Evolutionary conservation across 768 basidiomycete genomes (phyloP).

Genomic region (Leccinum sublutescens): DNA sequence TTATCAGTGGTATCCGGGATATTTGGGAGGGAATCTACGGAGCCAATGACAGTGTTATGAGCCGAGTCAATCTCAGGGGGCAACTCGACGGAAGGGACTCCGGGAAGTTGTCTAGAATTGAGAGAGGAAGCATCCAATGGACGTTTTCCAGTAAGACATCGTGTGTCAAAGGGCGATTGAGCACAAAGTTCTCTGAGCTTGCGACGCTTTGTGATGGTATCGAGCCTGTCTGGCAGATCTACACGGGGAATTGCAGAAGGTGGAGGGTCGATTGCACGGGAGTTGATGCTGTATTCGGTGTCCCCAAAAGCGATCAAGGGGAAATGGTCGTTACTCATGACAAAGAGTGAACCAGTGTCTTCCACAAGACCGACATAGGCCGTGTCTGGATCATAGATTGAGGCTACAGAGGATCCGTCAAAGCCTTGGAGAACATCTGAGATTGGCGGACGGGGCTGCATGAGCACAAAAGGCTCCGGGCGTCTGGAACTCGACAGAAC

Average conservation of each 20-base stretch:
- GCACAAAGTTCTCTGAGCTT: constrained; percentile 42
- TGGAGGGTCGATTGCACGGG: constrained; percentile 35
- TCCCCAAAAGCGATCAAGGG: constrained; percentile 79
- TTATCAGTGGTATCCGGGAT: constrained; percentile 18
- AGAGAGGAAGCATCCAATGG: constrained; percentile 47
- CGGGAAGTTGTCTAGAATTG: constrained; percentile 60
- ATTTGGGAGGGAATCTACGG: constrained; percentile 15
- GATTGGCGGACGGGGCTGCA: constrained; percentile 80
- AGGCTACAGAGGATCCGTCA: constrained; percentile 34
- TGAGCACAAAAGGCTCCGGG: constrained; percentile 71
- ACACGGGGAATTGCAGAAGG: constrained; percentile 29
- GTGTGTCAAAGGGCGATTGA: constrained; percentile 43
- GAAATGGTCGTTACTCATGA: constrained; percentile 78
- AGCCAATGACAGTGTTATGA: constrained; percentile 10
- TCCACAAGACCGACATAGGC: constrained; percentile 83
- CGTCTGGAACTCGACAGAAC: constrained; percentile 51
- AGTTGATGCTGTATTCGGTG: constrained; percentile 35
- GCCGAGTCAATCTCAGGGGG: constrained; percentile 25
- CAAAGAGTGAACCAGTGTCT: constrained; percentile 73
- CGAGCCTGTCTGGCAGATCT: constrained; percentile 43
- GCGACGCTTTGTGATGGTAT: constrained; percentile 44
- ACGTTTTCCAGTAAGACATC: constrained; percentile 64
- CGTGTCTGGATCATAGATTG: constrained; percentile 47
- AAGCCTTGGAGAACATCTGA: constrained; percentile 63
- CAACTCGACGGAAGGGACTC: constrained; percentile 41